Evolutionary conservation across 176 grass and related monocot genomes (phyloP), one percentile per base, ranked within the genome.

Genomic region (Bonia amplexicaulis): DNA sequence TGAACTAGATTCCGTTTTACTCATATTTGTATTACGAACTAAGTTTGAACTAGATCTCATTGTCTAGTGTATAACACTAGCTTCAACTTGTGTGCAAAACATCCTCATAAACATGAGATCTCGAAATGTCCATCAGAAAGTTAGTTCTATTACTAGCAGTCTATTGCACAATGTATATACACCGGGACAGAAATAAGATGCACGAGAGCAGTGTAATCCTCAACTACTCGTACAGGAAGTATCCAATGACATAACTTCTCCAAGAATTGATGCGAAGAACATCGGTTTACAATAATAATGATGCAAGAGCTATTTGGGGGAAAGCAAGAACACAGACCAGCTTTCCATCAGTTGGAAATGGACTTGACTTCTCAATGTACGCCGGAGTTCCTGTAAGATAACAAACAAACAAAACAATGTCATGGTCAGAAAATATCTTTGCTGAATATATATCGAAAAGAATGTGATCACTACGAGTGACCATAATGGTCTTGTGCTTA

Each of bases 311-410:
- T 40, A 33, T 78, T 27, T 3, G 6, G 49, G 57, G 42, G 55
- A 40, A 55, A 41, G 61, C 11, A 48, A 76, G 70, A 69, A 67
- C 31, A 74, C 42, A n/a, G 0, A 97, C 95, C 91, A 90, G 93
- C 62, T 98, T 98, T 55, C 95, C 95, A 68, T 98, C 95, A 49
- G 90, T 86, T 59, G 95, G 93, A 78, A 90, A 95, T 82, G 95
- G 95, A 39, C 37, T 90, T 85, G 95, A 98, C 67, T 93, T 94
- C 87, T 98, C 95, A 92, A 98, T 93, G 69, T 92, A 98, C 20
- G 93, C 95, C 53, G 1, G 64, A 48, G 92, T 95, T 73, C 95
- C 95, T 98, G 74, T 39, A 88, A 90, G 47, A 82, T 16, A 69
- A 79, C 58, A 69, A 14, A 57, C 42, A 71, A 57, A 44, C 27